Base-by-base conservation (phyloP, 768 basidiomycete genomes). In the Termitomyces heimii region DNA sequence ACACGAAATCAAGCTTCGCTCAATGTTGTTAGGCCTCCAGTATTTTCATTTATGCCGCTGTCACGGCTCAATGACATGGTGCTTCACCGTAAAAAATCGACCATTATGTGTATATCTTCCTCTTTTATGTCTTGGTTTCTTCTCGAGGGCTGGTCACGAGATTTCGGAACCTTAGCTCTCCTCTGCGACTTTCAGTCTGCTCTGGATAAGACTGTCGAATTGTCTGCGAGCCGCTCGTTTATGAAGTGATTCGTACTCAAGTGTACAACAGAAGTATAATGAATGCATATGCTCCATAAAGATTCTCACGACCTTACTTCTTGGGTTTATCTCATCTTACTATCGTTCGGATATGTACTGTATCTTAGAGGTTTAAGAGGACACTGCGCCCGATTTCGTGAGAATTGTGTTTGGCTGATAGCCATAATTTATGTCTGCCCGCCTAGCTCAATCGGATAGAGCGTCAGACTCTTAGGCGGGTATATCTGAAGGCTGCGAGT, bases 401-500 rank as follows among this genome's bases (percentile, higher is more conserved):
- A 29, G 4, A 29, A 7, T 4, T 29, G 7, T 29, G 29, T 29
- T 29, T 4, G 16, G 37, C 18, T 1, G 2, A 18, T 37, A 1
- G 18, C 2, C 18, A n/a, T 7, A 0, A 2, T n/a, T 39, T 1
- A 2, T 5, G 7, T 39, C 0, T 16, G 64, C 78, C 63, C 46
- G 80, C 81, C 71, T 71, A 80, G 49, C 81, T 57, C 42, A 68
- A 76, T 46, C 75, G 72, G 4, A 81, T 53, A 44, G 79, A 81
- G 80, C 80, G 80, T 80, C 79, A 80, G 79, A 81, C 79, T 81
- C 71, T 78, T 78, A 78, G 40, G 53, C 49, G 60, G 53, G 4
- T 20, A 20, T 24, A 85, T 86, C 85, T 86, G 82, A 86, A 86
- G 84, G 85, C 82, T 86, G 85, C 84, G 84, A 84, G 85, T 86